Conservation (phyloP, 768 basidiomycete genomes). For the Collybia sp. region DNA sequence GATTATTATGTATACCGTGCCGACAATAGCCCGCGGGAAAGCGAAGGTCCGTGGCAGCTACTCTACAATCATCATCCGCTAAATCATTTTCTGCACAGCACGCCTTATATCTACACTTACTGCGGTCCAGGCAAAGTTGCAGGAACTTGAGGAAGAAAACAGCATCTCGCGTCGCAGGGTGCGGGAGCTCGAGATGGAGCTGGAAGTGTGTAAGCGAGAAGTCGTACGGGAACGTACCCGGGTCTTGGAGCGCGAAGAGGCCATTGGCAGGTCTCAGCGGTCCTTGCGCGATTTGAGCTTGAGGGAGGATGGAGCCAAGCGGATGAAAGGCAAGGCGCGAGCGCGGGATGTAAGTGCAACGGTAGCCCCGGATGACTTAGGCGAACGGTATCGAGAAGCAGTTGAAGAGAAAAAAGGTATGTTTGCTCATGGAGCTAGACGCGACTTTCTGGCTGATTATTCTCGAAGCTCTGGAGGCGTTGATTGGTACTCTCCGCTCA, state of each 20-base stretch:
- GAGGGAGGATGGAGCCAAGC: conserved; percentile 17
- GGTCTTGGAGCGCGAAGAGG: conserved; percentile 52
- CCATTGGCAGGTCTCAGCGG: conserved; percentile 26
- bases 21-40: conserved; percentile 47
- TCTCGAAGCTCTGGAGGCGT: conserved; percentile 67
- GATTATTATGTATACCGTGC: conserved; percentile 47
- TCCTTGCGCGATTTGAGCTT: conserved; percentile 18
- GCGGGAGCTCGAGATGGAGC: conserved; percentile 81
- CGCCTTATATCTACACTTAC: conserved; percentile 60
- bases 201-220: conserved; percentile 81
- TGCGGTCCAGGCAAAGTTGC: conserved; percentile 61
- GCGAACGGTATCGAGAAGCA: conserved; percentile 63
- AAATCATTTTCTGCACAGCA: conserved; percentile 27
- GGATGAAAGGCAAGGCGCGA: conserved; percentile 34
- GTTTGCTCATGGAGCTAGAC: conserved; percentile 6
- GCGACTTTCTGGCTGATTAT: conserved; percentile 17
- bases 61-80: background rate
- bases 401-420: conserved; percentile 89
- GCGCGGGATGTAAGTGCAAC: conserved; percentile 18
- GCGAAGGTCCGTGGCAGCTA: conserved; percentile 46
- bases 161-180: conserved; percentile 76
- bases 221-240: conserved; percentile 65
- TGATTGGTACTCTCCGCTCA: conserved; percentile 66
- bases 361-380: conserved; percentile 32
- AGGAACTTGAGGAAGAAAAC: conserved; percentile 78